Evolutionary conservation across 306 rosid genomes (phyloP).

Genomic region (Ormosia emarginata): DNA sequence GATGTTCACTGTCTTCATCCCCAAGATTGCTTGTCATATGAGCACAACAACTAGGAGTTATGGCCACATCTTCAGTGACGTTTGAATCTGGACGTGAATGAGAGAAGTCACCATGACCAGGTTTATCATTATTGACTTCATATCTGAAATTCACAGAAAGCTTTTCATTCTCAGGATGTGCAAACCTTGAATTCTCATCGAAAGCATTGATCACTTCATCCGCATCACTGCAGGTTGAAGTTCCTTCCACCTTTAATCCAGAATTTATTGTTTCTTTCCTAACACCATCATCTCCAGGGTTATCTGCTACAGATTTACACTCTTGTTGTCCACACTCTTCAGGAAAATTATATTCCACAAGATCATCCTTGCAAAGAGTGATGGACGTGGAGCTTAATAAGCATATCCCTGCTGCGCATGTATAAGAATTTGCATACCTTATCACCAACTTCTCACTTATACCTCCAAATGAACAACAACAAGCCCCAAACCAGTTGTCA

Average conservation of each 20-base stretch:
- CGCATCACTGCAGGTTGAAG: conserved; percentile 23
- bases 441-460: conserved; percentile 85
- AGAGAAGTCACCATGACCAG: conserved; percentile 31
- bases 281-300: conserved; percentile 6
- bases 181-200: conserved; percentile 27
- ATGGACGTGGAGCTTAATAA: conserved; percentile 56
- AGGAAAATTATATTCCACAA: conserved; percentile 44
- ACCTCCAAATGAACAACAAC: conserved; percentile 94
- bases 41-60: conserved; percentile 42
- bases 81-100: conserved; percentile 26
- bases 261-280: conserved; percentile 21
- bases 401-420: conserved; percentile 60
- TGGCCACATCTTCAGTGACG: conserved; percentile 10
- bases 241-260: conserved; percentile 22
- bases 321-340: conserved; percentile 25
- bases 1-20: conserved; percentile 36
- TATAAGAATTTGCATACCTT: conserved; percentile 58
- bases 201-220: conserved; percentile 8
- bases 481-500: conserved; percentile 91
- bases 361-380: conserved; percentile 78
- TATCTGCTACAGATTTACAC: conserved; percentile 20
- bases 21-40: conserved; percentile 21
- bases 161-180: conserved; percentile 30
- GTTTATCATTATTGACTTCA: conserved; percentile 23
- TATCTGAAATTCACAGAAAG: conserved; percentile 23